Evolutionary conservation across 306 rosid species (phyloP), one percentile per base, ranked within the genome.

Genomic region (Urtica urens): DNA sequence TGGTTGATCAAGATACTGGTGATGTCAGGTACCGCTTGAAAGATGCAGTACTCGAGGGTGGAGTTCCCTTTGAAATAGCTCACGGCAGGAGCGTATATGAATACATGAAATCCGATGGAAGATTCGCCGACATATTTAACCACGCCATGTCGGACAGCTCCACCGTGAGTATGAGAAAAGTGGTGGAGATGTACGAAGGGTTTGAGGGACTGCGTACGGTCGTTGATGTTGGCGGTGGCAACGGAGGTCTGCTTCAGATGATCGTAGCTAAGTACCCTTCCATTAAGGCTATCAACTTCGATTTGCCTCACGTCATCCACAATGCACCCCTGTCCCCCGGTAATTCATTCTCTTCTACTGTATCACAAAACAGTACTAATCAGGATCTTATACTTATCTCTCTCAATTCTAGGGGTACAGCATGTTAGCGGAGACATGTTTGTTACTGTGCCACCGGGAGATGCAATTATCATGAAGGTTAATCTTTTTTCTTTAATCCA

Each of bases 171-270:
- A 21, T 59, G 9, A 74, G 72, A 26, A 69, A 59, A 46, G 21
- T 64, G 23, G 71, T 79, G 4, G 39, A 72, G 38, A 7, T 31
- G 21, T 79, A 72, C 70, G 60, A 58, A 23, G 87, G 82, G 9
- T 66, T 79, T 66, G 59, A 61, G 2, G 23, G 53, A 11, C 26
- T 79, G 2, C 60, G 57, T 11, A 69, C 23, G 46, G 59, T 79
- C 6, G 82, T 79, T 22, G 87, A 83, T 57, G 78, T 81, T 51
- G 85, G 92, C 16, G 82, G 82, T 23, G 78, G 83, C 23, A 49
- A 74, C 10, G 93, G 84, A 23, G 55, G 59, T 6, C 64, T 40
- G 15, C 67, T 77, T 15, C 69, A 42, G 38, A 9, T 69, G 27
- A 76, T 83, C 53, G 74, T 75, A 33, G 66, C 86, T 16, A 67